Evolutionary conservation across 2,329 filamentous ascomycete genomes (phyloP).

Genomic region (Pseudogymnoascus sp.): DNA sequence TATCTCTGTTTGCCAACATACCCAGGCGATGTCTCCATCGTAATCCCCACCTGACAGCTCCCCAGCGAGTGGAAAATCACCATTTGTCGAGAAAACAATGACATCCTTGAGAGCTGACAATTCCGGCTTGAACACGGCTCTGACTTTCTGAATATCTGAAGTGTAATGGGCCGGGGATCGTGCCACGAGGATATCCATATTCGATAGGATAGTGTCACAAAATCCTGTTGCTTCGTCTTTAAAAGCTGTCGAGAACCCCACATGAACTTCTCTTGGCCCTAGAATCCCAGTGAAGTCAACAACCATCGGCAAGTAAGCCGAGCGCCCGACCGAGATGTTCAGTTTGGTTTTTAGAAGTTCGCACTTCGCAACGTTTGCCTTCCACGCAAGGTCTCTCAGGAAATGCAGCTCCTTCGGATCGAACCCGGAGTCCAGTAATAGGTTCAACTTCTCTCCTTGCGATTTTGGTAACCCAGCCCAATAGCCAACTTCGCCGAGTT

Average conservation of each 20-base stretch:
- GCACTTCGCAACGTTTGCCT: slow-evolving; percentile 17
- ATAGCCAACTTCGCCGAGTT: slow-evolving; percentile 18
- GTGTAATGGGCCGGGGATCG: slow-evolving; percentile 61
- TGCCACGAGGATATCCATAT: slow-evolving; percentile 56
- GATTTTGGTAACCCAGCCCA: slow-evolving; percentile 17
- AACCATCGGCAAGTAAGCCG: slow-evolving; percentile 57
- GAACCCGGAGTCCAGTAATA: slow-evolving; percentile 55
- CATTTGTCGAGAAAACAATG: slow-evolving; percentile 64
- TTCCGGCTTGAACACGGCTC: slow-evolving; percentile 47
- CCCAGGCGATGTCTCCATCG: slow-evolving; percentile 71
- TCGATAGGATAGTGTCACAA: slow-evolving; percentile 45
- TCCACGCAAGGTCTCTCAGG: slow-evolving; percentile 38
- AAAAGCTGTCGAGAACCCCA: slow-evolving; percentile 59
- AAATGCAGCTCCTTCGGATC: slow-evolving; percentile 39
- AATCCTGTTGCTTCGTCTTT: slow-evolving; percentile 43
- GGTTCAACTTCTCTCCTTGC: slow-evolving; percentile 42
- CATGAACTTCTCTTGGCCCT: slow-evolving; percentile 56
- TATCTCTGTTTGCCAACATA: slow-evolving; percentile 63
- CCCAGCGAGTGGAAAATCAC: slow-evolving; percentile 54
- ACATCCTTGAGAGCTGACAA: slow-evolving; percentile 67
- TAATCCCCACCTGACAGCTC: slow-evolving; percentile 74
- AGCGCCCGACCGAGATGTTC: slow-evolving; percentile 52
- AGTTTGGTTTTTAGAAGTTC: slow-evolving; percentile 41
- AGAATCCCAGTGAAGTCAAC: slow-evolving; percentile 57
- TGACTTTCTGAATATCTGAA: slow-evolving; percentile 66